phyloP scores from a whole-genome alignment of 2,329 filamentous ascomycete species.

The Metarhizium album region DNA sequence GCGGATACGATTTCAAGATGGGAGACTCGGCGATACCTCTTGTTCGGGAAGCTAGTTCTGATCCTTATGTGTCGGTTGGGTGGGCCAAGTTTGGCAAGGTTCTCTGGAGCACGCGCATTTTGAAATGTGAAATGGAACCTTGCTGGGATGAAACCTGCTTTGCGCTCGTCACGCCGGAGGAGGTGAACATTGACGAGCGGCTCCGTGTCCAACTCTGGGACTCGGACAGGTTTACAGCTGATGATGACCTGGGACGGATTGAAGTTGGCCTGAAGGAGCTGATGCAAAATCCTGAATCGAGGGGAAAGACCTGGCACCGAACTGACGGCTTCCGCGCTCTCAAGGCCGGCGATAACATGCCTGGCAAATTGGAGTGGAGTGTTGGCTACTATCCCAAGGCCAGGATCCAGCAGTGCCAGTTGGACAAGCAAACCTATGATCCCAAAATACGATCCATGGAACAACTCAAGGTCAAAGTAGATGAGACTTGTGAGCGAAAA shows the following conservation, averaged over 20 bases:
- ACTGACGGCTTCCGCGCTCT: slow-evolving; percentile 56
- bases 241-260: slow-evolving; percentile 64
- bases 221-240: slow-evolving; percentile 59
- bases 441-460: slow-evolving; percentile 44
- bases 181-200: slow-evolving; percentile 61
- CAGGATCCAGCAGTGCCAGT: slow-evolving; percentile 49
- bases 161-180: slow-evolving; percentile 58
- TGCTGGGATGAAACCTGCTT: slow-evolving; percentile 61
- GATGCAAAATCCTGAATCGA: slow-evolving; percentile 48
- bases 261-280: slow-evolving; percentile 56
- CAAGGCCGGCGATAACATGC: slow-evolving; percentile 56
- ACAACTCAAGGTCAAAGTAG: slow-evolving; percentile 48
- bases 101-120: slow-evolving; percentile 49
- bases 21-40: slow-evolving; percentile 54
- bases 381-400: slow-evolving; percentile 63
- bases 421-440: slow-evolving; percentile 50
- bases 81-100: slow-evolving; percentile 70
- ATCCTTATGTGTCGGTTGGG: slow-evolving; percentile 60
- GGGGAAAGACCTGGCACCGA: slow-evolving; percentile 51
- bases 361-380: slow-evolving; percentile 57
- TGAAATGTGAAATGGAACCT: slow-evolving; percentile 55
- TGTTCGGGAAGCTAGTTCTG: slow-evolving; percentile 49
- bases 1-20: slow-evolving; percentile 60
- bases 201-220: slow-evolving; percentile 66
- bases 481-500: slow-evolving; percentile 44